Evolutionary conservation across 441 rosid species (phyloP), one percentile per base, ranked within the genome.

Genomic region (Gossypium schwendimanii): DNA sequence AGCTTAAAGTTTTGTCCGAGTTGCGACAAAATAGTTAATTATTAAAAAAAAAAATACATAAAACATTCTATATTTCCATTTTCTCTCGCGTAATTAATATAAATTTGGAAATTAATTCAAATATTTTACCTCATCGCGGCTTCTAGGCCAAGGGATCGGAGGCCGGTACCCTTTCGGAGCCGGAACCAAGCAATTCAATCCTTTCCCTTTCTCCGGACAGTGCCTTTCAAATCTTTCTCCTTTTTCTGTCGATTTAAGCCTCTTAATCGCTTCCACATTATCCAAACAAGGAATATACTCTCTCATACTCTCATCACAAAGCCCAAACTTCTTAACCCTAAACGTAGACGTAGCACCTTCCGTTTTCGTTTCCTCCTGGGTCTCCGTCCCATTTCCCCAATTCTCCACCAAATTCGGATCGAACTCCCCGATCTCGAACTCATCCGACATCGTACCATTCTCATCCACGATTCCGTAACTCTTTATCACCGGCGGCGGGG

Each of bases 211-310:
- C 36, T 80, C 74, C 8, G 97, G 99, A 62, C 99, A 96, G 86
- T 93, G 85, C 76, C 99, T 84, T 71, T 96, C 96, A 33, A 89
- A 96, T 55, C 73, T 78, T 76, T 96, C 97, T 14, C 99, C 97
- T 77, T 67, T 94, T 52, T 80, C 87, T 17, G 92, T 91, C 71
- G 97, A 85, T 33, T 84, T 86, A 76, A 93, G 78, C 82, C 52
- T 78, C 77, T 78, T 76, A 64, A 91, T 89, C 0, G 91, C 92
- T 75, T 90, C 88, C 49, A 59, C 87, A 63, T 96, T 91, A 78
- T 93, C 99, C 84, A 96, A 80, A 81, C 99, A 93, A 20, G 97
- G 99, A 70, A 93, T 90, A 66, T 86, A 80, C 81, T 95, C 98
- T 65, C 85, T 83, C 98, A 85, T 83, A 20, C 76, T 82, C 87